These are phyloP conservation scores for Lasiodiplodia hormozganensis DNA, from an alignment of 2,329 filamentous ascomycete genomes.

Conservation along the genomic window DNA sequence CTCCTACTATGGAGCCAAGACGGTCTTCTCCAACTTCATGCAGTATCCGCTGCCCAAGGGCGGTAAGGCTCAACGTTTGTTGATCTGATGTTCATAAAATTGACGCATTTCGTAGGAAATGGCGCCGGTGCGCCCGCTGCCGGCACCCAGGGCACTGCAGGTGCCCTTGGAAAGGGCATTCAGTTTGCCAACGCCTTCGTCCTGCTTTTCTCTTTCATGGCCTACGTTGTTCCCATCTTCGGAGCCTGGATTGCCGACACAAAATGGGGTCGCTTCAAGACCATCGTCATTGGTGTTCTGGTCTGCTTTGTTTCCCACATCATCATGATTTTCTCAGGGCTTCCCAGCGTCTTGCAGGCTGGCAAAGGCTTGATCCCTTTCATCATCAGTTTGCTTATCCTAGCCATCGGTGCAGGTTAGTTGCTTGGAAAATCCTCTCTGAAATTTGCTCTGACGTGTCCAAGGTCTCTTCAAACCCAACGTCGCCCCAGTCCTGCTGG, in stretches of 20 bases:
- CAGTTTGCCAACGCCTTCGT: conserved; percentile 60
- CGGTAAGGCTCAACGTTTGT: conserved; percentile 30
- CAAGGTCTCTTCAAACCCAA: conserved; percentile 49
- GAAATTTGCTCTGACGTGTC: conserved; percentile 32
- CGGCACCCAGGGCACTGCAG: conserved; percentile 51
- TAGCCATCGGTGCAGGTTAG: conserved; percentile 47
- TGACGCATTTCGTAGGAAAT: conserved; percentile 12
- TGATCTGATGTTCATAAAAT: neutral
- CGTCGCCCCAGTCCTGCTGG: conserved; percentile 52
- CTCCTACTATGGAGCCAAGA: conserved; percentile 65
- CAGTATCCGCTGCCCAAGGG: conserved; percentile 63
- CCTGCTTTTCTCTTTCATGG: conserved; percentile 64
- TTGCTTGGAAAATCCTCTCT: conserved; percentile 39
- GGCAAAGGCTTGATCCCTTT: conserved; percentile 48
- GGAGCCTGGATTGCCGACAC: conserved; percentile 53
- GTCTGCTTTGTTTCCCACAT: conserved; percentile 49
- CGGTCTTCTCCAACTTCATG: conserved; percentile 67
- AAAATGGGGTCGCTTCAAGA: conserved; percentile 49
- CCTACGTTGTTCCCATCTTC: conserved; percentile 63
- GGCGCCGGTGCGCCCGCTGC: conserved; percentile 41
- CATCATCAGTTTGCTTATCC: conserved; percentile 47
- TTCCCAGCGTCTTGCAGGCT: conserved; percentile 50
- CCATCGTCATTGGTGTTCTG: conserved; percentile 48
- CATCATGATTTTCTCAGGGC: conserved; percentile 44
- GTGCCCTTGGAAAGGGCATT: conserved; percentile 66